Conservation (phyloP, 78 protist species). For the Pigoraptor vietnamica region DNA sequence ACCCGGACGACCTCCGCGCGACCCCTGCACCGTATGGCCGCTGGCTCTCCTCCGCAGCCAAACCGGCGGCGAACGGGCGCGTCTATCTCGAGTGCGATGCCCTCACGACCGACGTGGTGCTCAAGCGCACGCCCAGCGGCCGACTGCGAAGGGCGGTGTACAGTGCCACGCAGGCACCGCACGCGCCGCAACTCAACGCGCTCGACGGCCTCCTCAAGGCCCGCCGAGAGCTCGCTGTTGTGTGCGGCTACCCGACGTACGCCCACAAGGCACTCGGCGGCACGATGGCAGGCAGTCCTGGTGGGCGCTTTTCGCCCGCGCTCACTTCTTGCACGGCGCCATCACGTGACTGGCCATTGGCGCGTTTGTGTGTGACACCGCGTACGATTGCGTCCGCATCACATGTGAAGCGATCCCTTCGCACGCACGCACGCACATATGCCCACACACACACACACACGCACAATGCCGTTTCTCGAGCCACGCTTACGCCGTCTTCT, state of each 20-base stretch:
- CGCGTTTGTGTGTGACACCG: not conserved
- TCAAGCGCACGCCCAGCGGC: not conserved
- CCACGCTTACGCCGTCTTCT: no score
- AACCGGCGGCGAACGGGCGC: not conserved
- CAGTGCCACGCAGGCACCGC: not conserved
- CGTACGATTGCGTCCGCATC: not conserved
- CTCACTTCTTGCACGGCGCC: no score
- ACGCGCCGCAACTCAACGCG: not conserved
- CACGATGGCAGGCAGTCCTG: constrained; percentile 10
- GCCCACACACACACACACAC: not conserved
- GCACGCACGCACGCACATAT: not conserved
- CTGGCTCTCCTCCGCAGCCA: not conserved
- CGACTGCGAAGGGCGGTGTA: not conserved
- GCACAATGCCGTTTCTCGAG: no score
- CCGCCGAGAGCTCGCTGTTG: constrained; percentile 3
- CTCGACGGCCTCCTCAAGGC: not conserved
- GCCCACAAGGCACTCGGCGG: constrained; percentile 10
- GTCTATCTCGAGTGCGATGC: not conserved
- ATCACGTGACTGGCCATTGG: no score
- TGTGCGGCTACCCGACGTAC: not conserved
- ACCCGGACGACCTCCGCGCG: not conserved
- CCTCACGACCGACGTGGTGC: not conserved
- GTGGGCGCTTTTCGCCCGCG: no score
- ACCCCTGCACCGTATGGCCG: not conserved
- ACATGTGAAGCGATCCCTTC: not conserved